Evolutionary conservation across 169 alveolate genomes (phyloP).

Genomic region (Perkinsus olseni): DNA sequence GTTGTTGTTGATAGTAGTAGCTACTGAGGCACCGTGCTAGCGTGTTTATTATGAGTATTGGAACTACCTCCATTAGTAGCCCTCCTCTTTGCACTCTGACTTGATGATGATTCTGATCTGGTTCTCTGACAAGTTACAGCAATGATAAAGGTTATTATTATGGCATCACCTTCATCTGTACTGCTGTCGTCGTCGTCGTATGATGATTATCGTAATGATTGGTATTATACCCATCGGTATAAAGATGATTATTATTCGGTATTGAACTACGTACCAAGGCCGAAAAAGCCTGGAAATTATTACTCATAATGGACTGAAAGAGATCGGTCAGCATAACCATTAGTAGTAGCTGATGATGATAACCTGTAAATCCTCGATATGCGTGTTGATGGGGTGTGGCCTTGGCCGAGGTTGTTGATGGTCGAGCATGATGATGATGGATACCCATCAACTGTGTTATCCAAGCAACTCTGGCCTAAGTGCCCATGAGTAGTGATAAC

Average conservation of each 20-base stretch:
- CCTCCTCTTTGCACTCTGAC: too few species aligned
- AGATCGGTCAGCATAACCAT: background rate
- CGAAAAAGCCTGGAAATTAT: background rate
- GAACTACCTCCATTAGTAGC: background rate
- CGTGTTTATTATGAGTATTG: background rate
- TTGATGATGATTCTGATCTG: background rate
- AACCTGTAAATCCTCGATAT: background rate
- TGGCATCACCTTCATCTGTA: background rate
- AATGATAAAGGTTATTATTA: background rate
- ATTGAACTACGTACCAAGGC: background rate
- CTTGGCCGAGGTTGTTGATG: background rate
- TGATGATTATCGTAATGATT: background rate
- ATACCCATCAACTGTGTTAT: background rate
- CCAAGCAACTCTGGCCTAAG: background rate
- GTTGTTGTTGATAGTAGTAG: too few species aligned
- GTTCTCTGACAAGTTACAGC: background rate
- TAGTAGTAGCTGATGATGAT: background rate
- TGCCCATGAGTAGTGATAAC: background rate
- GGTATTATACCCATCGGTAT: background rate
- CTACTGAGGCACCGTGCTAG: too few species aligned
- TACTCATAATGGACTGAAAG: background rate
- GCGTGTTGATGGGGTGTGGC: background rate
- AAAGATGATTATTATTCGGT: background rate
- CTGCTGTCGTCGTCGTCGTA: background rate
- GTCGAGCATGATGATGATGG: background rate